phyloP scores from a whole-genome alignment of 768 basidiomycete genomes.

The Candolleomyces eurysporus region DNA sequence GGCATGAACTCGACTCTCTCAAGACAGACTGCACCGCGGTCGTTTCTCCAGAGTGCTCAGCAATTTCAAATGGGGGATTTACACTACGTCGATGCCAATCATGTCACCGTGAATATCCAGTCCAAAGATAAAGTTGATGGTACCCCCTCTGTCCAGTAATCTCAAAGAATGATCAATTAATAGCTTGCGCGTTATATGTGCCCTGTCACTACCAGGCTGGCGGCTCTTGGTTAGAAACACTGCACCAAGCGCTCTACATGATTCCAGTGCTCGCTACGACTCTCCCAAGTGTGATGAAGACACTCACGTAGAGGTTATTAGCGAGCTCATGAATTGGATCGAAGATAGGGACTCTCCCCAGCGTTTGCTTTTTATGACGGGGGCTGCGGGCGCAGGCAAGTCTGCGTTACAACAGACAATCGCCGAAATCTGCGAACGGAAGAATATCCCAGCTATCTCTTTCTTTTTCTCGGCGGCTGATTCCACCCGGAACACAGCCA shows the following conservation, averaged over 20 bases:
- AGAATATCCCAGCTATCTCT: not conserved
- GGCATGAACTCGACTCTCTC: too few relatives aligned
- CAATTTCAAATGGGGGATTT: too few relatives aligned
- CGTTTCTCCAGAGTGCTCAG: too few relatives aligned
- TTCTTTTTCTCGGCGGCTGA: constrained; percentile 9
- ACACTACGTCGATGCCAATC: too few relatives aligned
- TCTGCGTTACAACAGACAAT: constrained; percentile 7
- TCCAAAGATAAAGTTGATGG: too few relatives aligned
- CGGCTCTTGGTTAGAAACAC: not conserved
- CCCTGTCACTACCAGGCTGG: not conserved
- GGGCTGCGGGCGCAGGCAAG: not conserved
- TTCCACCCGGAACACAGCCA: not conserved
- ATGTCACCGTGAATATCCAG: too few relatives aligned
- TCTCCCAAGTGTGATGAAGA: constrained; percentile 3
- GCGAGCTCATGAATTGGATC: not conserved
- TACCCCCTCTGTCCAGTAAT: too few relatives aligned
- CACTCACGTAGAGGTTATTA: not conserved
- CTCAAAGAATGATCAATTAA: too few relatives aligned
- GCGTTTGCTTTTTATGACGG: not conserved
- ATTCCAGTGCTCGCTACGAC: not conserved
- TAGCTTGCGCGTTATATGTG: not conserved
- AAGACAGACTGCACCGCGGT: too few relatives aligned
- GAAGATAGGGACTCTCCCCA: not conserved
- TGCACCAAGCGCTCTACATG: not conserved
- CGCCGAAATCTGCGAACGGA: constrained; percentile 1